Evolutionary conservation across 495 filamentous ascomycete genomes (phyloP), one percentile per base, ranked within the genome.

Genomic region (Filosporella fistucella): DNA sequence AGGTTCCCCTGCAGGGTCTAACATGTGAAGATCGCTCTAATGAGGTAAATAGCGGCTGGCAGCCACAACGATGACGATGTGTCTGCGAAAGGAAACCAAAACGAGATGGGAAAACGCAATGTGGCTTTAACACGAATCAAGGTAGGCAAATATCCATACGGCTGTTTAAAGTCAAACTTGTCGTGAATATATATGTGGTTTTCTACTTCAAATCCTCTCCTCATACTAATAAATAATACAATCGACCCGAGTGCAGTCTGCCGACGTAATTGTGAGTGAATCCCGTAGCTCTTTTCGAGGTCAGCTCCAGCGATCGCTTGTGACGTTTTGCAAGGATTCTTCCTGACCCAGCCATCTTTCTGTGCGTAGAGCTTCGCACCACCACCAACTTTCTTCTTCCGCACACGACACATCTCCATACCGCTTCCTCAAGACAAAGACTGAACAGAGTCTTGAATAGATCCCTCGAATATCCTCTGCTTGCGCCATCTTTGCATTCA

Each of bases 41-140:
- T 46, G 37, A 29, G 25, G n/a, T n/a, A n/a, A n/a, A n/a, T n/a
- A n/a, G n/a, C n/a, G 32, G 16, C 21, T 8, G 1, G n/a, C 28
- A 47, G 43, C 44, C 50, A 53, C 48, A 37, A 28, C 50, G 14
- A 53, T 53, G 50, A 53, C 50, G 50, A 53, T 29, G 43, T n/a
- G n/a, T n/a, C n/a, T n/a, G 30, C 33, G 30, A 39, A 21, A 39
- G 43, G 51, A 44, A 44, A 25, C 28, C 26, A 51, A 20, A 32
- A 26, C 25, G 23, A 9, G 13, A 21, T 10, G 17, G 4, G 30
- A 34, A 47, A 50, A 43, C 33, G 47, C 47, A 50, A 51, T 45
- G 48, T 51, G 48, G 48, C 48, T 51, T 39, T 25, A 37, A 20
- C 4, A 24, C 32, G 41, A 51, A 53, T 53, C 35, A 49, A 50